Evolutionary conservation across 805 yeast species (phyloP).

Genomic region (Yarrowia deformans): DNA sequence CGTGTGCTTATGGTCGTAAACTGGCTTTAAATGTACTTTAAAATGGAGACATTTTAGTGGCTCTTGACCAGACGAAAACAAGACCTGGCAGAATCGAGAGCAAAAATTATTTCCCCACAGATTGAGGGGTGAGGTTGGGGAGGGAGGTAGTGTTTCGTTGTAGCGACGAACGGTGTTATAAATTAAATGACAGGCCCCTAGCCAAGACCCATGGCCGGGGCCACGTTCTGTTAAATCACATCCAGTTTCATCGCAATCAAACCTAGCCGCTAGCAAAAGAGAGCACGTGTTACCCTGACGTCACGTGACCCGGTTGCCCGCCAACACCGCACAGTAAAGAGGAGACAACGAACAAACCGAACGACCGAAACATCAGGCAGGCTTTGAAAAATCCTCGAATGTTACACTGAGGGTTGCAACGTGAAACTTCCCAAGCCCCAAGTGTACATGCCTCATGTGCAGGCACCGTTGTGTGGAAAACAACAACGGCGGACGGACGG

Average conservation of each 20-base stretch:
- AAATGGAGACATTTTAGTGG: slow-evolving; percentile 29
- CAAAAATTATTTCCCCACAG: too few species aligned
- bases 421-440: slow-evolving; percentile 1
- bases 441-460: slow-evolving; percentile 18
- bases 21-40: slow-evolving; percentile 33
- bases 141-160: too few species aligned
- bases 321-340: too few species aligned
- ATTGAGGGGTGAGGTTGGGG: too few species aligned
- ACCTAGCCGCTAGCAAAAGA: slow-evolving; percentile 7
- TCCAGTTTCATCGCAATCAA: slow-evolving; percentile 20
- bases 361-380: too few species aligned
- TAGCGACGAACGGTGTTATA: too few species aligned
- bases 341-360: too few species aligned
- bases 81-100: too few species aligned
- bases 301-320: slow-evolving; percentile 17
- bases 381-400: neutral
- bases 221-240: too few species aligned
- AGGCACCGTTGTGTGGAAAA: slow-evolving; percentile 11
- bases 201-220: too few species aligned
- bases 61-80: neutral
- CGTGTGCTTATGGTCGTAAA: slow-evolving; percentile 34
- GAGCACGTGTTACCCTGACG: slow-evolving; percentile 17
- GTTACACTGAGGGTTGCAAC: slow-evolving; percentile 8
- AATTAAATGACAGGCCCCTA: too few species aligned
- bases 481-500: slow-evolving; percentile 4